These are phyloP conservation scores for Alternaria conjuncta DNA, from an alignment of 2,329 filamentous ascomycete species.

Conservation along the genomic window DNA sequence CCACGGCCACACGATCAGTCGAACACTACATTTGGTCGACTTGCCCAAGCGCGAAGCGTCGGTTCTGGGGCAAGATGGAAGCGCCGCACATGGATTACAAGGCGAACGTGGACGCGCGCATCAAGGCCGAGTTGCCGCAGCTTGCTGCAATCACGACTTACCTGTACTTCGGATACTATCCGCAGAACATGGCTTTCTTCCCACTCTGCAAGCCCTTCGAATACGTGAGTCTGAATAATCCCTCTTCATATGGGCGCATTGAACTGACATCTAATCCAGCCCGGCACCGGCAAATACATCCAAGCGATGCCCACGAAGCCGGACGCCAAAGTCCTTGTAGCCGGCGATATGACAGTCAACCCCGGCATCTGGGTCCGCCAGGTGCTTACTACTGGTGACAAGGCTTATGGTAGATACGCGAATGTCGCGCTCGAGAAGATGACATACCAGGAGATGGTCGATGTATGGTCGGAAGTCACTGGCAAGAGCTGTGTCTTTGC, in stretches of 20 bases:
- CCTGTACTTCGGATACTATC: slow-evolving; percentile 39
- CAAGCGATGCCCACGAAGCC: slow-evolving; percentile 34
- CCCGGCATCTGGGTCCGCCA: slow-evolving; percentile 41
- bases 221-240: slow-evolving; percentile 17
- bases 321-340: slow-evolving; percentile 28
- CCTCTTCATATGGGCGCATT: background rate
- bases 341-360: slow-evolving; percentile 37
- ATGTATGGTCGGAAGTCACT: slow-evolving; percentile 35
- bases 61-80: slow-evolving; percentile 41
- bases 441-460: slow-evolving; percentile 34
- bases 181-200: slow-evolving; percentile 39
- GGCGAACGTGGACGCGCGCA: slow-evolving; percentile 50
- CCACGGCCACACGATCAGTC: slow-evolving; percentile 45
- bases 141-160: slow-evolving; percentile 38
- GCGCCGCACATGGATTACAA: slow-evolving; percentile 56
- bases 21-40: slow-evolving; percentile 58
- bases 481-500: slow-evolving; percentile 35
- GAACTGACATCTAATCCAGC: background rate
- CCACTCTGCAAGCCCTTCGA: slow-evolving; percentile 32
- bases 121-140: slow-evolving; percentile 43
- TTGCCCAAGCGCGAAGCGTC: slow-evolving; percentile 45
- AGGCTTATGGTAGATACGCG: slow-evolving; percentile 31
- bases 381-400: slow-evolving; percentile 20
- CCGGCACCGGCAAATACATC: slow-evolving; percentile 27
- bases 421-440: slow-evolving; percentile 35